Percentiles rank a stretch among this genome's conserved stretches.
phyloP scores from a whole-genome alignment of 208 protist species.

The Zelonia costaricensis region DNA sequence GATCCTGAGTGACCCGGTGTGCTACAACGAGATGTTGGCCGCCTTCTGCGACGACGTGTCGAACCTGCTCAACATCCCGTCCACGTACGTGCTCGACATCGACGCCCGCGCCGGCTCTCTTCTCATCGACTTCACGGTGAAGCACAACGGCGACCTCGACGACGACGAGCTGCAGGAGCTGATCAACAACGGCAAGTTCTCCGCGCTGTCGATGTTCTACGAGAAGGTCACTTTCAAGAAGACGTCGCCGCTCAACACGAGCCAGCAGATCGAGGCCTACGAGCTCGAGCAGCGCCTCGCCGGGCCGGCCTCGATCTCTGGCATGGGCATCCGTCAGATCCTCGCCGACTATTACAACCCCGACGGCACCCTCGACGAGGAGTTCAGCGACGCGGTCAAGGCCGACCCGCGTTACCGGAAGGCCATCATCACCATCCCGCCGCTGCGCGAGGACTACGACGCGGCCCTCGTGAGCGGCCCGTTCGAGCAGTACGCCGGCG shows the following conservation, averaged over 20 bases:
- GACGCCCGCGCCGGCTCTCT: slow-evolving; percentile 44
- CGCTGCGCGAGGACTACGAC: slow-evolving; percentile 66
- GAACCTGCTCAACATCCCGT: slow-evolving; percentile 41
- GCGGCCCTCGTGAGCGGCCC: slow-evolving; percentile 17
- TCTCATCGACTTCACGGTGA: slow-evolving; percentile 65
- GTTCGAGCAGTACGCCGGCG: slow-evolving; percentile 22
- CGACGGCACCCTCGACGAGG: slow-evolving; percentile 50
- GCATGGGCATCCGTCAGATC: slow-evolving; percentile 50
- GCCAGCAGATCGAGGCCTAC: slow-evolving; percentile 44
- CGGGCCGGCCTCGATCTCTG: slow-evolving; percentile 44
- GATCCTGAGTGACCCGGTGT: slow-evolving; percentile 49
- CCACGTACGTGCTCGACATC: slow-evolving; percentile 48
- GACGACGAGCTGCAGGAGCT: slow-evolving; percentile 66
- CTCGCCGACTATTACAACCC: slow-evolving; percentile 62
- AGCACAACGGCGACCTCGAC: slow-evolving; percentile 60
- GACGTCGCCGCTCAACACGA: slow-evolving; percentile 65
- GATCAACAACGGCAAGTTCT: slow-evolving; percentile 57
- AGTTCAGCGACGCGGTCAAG: slow-evolving; percentile 40
- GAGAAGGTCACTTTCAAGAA: slow-evolving; percentile 63
- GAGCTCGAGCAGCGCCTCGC: slow-evolving; percentile 16
- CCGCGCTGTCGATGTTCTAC: slow-evolving; percentile 60
- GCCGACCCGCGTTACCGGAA: slow-evolving; percentile 58
- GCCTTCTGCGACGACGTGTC: slow-evolving; percentile 56
- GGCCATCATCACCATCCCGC: slow-evolving; percentile 47
- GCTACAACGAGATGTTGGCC: slow-evolving; percentile 34